Percentiles rank a stretch among this genome's conserved stretches.
Evolutionary conservation across 2,329 filamentous ascomycete species (phyloP).

Genomic region (Beauveria pseudobassiana): DNA sequence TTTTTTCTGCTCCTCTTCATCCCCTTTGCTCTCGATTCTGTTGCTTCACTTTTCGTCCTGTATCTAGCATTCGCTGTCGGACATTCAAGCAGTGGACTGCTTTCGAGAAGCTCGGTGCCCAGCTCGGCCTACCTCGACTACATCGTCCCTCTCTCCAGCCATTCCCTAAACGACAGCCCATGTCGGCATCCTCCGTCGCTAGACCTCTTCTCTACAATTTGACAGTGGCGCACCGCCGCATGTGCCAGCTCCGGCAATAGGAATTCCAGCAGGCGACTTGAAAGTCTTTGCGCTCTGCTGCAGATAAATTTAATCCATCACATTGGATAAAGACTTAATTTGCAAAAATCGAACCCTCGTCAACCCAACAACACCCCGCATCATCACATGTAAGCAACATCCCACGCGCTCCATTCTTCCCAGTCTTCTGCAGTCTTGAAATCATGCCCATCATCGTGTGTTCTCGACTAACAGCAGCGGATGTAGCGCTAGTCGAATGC

Average conservation of each 20-base stretch:
- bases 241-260: slow-evolving; percentile 38
- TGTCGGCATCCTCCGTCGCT: slow-evolving; percentile 14
- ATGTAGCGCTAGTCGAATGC: background rate
- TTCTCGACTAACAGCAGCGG: background rate
- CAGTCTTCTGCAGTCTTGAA: background rate
- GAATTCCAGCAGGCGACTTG: slow-evolving; percentile 50
- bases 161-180: background rate
- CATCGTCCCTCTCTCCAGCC: background rate
- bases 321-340: slow-evolving; percentile 19
- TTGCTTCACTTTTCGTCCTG: background rate
- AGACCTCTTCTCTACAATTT: slow-evolving; percentile 12
- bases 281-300: slow-evolving; percentile 60
- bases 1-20: background rate
- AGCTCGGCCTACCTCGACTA: too few species aligned
- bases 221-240: slow-evolving; percentile 30
- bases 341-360: background rate
- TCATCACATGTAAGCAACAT: background rate
- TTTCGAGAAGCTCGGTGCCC: background rate
- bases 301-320: slow-evolving; percentile 28
- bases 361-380: background rate
- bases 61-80: background rate
- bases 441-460: background rate
- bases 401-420: background rate
- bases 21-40: background rate
- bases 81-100: background rate